Percentiles rank a stretch among this genome's conserved stretches.
Evolutionary conservation across 208 protist species (phyloP).

Genomic region (Acanthamoeba royreba): DNA sequence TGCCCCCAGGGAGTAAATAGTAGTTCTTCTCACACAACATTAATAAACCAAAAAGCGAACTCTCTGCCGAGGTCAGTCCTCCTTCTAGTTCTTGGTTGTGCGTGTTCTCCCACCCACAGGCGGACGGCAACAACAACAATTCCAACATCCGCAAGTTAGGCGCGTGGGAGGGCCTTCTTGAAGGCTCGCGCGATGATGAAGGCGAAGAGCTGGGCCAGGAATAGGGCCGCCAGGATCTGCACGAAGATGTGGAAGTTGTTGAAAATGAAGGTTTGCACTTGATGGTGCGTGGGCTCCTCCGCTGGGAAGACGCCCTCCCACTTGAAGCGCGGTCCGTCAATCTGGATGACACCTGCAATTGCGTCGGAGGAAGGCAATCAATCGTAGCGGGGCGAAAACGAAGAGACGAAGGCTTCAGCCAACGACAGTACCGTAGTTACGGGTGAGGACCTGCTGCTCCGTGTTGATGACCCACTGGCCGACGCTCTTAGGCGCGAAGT

Average conservation of each 20-base stretch:
- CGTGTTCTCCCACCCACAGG: not conserved
- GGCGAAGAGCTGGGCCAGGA: not conserved
- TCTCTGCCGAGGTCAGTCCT: not conserved
- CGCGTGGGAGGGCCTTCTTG: not conserved
- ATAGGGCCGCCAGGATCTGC: not conserved
- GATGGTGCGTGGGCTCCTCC: not conserved
- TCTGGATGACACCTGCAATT: not conserved
- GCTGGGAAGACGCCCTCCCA: not conserved
- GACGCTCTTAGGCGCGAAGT: not conserved
- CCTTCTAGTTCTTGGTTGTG: not conserved
- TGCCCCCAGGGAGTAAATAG: constrained; percentile 33
- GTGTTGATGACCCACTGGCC: not conserved
- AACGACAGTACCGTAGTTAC: constrained; percentile 42
- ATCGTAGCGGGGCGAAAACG: no score
- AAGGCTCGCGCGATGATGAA: not conserved
- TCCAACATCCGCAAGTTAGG: no score
- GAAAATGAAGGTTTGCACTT: not conserved
- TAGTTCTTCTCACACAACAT: not conserved
- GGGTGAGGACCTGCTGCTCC: not conserved
- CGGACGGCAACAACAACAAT: no score
- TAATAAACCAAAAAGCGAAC: not conserved
- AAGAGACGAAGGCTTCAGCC: no score
- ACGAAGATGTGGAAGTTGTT: not conserved
- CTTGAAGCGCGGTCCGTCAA: not conserved
- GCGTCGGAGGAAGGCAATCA: no score